Percentiles rank a stretch among this genome's conserved stretches.
phyloP scores from a whole-genome alignment of 1,284 basidiomycete genomes.

The Papiliotrema terrestris region DNA sequence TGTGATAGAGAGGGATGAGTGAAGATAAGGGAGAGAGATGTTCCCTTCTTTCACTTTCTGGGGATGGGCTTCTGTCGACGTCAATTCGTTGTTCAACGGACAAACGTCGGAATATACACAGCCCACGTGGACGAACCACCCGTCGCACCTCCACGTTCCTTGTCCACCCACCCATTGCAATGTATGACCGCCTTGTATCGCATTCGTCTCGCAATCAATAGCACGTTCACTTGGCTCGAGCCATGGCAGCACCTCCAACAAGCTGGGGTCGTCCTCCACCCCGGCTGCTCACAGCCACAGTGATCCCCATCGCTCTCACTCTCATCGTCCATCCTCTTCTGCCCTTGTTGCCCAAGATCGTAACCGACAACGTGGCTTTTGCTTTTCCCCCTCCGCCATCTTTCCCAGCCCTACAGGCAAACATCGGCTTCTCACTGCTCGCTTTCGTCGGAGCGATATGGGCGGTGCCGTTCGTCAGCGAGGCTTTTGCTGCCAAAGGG shows the following conservation, averaged over 20 bases:
- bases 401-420: constrained; percentile 54
- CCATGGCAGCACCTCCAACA: background rate
- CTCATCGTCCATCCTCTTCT: constrained; percentile 41
- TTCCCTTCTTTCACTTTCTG: background rate
- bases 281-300: constrained; percentile 27
- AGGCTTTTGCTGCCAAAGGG: constrained; percentile 68
- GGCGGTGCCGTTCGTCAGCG: constrained; percentile 69
- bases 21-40: background rate
- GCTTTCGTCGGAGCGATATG: constrained; percentile 70
- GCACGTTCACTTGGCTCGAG: too few relatives aligned
- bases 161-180: background rate
- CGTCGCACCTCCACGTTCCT: background rate
- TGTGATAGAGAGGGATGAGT: background rate
- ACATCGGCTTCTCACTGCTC: constrained; percentile 73
- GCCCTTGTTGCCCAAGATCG: constrained; percentile 24
- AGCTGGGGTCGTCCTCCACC: constrained; percentile 30
- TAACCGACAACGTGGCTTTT: constrained; percentile 20
- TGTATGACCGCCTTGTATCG: background rate
- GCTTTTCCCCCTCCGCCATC: constrained; percentile 27
- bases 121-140: too few relatives aligned
- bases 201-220: too few relatives aligned
- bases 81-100: too few relatives aligned
- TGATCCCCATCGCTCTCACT: constrained; percentile 35
- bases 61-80: background rate
- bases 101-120: too few relatives aligned